Base-by-base conservation (phyloP, 768 basidiomycete species). In the Hericium alpestre region DNA sequence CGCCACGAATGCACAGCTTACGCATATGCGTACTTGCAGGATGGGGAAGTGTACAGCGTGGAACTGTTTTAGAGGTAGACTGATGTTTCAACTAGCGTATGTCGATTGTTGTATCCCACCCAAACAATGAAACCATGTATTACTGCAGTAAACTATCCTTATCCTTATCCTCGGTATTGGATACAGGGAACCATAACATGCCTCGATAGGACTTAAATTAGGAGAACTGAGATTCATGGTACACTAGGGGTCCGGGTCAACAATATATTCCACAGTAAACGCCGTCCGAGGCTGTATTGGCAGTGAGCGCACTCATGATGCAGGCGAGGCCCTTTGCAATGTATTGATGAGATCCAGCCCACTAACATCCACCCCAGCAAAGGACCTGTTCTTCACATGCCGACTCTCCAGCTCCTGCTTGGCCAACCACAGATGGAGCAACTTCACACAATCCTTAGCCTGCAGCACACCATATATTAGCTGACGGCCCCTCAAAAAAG, bases 41-140 rank as follows among this genome's bases (percentile, higher is more conserved):
- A 5, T 81, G 79, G 80, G 90, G 90, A 61, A 91, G 88, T 66
- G 88, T 92, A 25, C 88, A 90, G 64, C 82, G 88, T 18, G 90
- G 90, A 54, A 90, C 87, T 18, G 81, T 88, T 59, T 73, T 91
- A 63, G 90, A 92, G 68, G 79, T 89, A 66, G 86, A 89, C 66
- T 88, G 57, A 49, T 54, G 41, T 53, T 27, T 53, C 49, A 37
- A 37, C 20, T 51, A 51, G 49, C 32, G 32, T n/a, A 32, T 37
- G 25, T 23, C 49, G 27, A 37, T 51, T 37, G 49, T 51, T 51
- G 49, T 51, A 51, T 25, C 23, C 23, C 16, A 46, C n/a, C 43
- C 43, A 18, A 4, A 18, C 43, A 46, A 46, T 46, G 43, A 20
- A 20, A 46, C 16, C n/a, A 18, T 46, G 43, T 46, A 46, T 46